Conservation (phyloP, 805 yeast genomes). For the Wickerhamomyces rabaulensis region DNA sequence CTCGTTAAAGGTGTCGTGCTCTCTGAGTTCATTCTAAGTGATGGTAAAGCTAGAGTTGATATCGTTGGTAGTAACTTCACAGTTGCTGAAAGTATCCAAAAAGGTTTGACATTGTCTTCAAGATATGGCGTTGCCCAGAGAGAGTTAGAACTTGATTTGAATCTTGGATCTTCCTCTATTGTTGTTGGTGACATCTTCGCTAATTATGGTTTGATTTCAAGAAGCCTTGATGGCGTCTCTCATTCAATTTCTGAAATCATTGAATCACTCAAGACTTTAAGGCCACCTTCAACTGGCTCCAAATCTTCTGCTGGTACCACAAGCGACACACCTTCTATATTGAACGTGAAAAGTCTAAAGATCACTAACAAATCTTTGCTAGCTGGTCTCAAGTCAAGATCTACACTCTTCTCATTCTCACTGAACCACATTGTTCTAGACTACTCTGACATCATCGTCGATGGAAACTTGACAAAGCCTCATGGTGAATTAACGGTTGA, state of each 20-base stretch:
- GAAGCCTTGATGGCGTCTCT: neutral
- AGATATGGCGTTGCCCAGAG: neutral
- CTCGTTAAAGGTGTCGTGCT: neutral
- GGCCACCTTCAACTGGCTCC: neutral
- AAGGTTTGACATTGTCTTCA: neutral
- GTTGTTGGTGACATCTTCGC: neutral
- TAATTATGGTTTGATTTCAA: neutral
- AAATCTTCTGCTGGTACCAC: neutral
- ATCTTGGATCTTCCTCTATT: neutral
- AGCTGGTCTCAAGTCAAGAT: conserved; percentile 1
- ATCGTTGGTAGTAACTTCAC: neutral
- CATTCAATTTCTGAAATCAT: neutral
- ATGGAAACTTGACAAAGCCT: conserved; percentile 2
- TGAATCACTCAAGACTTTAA: neutral
- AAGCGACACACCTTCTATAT: neutral
- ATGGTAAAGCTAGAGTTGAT: neutral
- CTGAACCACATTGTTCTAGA: conserved; percentile 1
- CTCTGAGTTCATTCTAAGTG: neutral
- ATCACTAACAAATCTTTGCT: neutral
- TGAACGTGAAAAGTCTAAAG: neutral
- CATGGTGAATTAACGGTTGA: conserved; percentile 20
- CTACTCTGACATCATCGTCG: conserved; percentile 9
- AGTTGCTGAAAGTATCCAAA: neutral
- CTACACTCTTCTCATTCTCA: neutral
- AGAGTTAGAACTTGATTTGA: neutral